Evolutionary conservation across 805 yeast genomes (phyloP), one percentile per base, ranked within the genome.

Genomic region (Saccharomyces jurei): DNA sequence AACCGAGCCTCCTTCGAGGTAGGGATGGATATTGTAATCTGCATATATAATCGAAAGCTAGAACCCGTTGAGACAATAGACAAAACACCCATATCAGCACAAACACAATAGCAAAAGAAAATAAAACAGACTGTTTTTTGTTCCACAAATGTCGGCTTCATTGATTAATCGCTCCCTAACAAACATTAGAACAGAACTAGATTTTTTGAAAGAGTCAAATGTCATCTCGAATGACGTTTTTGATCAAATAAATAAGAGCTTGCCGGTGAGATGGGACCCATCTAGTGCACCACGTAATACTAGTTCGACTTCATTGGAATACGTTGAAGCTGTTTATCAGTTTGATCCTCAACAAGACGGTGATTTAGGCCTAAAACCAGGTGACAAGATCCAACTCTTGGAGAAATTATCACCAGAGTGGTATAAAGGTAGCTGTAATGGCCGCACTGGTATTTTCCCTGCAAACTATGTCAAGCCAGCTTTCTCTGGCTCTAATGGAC

Each of bases 391-490:
- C 50, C 78, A 79, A 31, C 81, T 94, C 4, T 54, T 81, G 5
- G 96, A 90, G 66, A 87, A 82, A 63, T 76, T 86, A 50, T 87
- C 92, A 22, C 77, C 80, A 41, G 92, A 90, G 65, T 92, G 99
- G 99, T 90, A 94, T 87, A 86, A 81, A 66, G 99, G 99, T 49
- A 72, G 74, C 17, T 67, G 77, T 48, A 77, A 80, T 56, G 80
- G 81, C 4, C 68, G 70, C 31, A 78, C 79, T 6, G 99, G 98
- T 47, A 84, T 91, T 65, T 91, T 94, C 74, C 99, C 99, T 8
- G 74, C 92, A 1, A 89, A 89, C 68, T 92, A 94, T 65, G 96
- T 90, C 50, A 78, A 77, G 54, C 61, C 70, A 1, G 61, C 63
- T 8, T 64, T 61, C 29, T 62, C 62, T n/a, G 67, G 60, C 10